Percentiles rank a stretch among this genome's conserved stretches.
These are phyloP conservation scores for Tolypocladium guangdongense DNA, from an alignment of 2,329 filamentous ascomycete species.

Conservation along the genomic window DNA sequence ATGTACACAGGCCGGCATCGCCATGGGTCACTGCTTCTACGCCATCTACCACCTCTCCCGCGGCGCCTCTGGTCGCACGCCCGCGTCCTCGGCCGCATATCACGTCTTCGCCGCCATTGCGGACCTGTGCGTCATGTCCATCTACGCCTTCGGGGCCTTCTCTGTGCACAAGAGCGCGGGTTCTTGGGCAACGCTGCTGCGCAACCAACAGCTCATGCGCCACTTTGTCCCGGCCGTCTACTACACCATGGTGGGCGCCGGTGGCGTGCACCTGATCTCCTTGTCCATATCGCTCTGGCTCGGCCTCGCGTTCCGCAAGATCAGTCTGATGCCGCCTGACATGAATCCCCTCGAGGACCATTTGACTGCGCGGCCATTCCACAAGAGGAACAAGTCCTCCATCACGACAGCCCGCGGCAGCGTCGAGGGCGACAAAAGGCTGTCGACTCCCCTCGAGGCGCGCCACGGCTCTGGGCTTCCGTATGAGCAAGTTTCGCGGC, in stretches of 20 bases:
- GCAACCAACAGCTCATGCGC: slow-evolving; percentile 40
- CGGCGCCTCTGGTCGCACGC: slow-evolving; percentile 57
- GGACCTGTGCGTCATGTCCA: slow-evolving; percentile 47
- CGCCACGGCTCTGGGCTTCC: slow-evolving; percentile 31
- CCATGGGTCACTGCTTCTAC: slow-evolving; percentile 62
- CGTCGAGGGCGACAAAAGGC: slow-evolving; percentile 45
- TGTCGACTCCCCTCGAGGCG: slow-evolving; percentile 33
- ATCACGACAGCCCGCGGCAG: slow-evolving; percentile 36
- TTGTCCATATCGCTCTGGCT: slow-evolving; percentile 65
- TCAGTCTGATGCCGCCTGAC: slow-evolving; percentile 73
- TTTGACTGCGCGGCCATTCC: slow-evolving; percentile 58
- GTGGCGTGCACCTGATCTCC: slow-evolving; percentile 59
- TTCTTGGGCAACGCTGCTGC: slow-evolving; percentile 59
- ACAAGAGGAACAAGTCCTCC: slow-evolving; percentile 64
- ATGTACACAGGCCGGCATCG: slow-evolving; percentile 57
- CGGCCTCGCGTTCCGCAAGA: slow-evolving; percentile 68
- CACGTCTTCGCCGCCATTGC: slow-evolving; percentile 71
- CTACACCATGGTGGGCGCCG: slow-evolving; percentile 52
- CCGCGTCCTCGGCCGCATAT: slow-evolving; percentile 77
- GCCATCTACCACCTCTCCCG: slow-evolving; percentile 70
- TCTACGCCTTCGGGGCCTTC: slow-evolving; percentile 46
- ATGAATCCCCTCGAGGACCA: slow-evolving; percentile 90
- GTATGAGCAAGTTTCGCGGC: slow-evolving; percentile 34
- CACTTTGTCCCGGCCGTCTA: slow-evolving; percentile 58
- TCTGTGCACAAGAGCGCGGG: slow-evolving; percentile 30